Base-by-base conservation (phyloP, 257 asterid species). In the Coffea canephora region DNA sequence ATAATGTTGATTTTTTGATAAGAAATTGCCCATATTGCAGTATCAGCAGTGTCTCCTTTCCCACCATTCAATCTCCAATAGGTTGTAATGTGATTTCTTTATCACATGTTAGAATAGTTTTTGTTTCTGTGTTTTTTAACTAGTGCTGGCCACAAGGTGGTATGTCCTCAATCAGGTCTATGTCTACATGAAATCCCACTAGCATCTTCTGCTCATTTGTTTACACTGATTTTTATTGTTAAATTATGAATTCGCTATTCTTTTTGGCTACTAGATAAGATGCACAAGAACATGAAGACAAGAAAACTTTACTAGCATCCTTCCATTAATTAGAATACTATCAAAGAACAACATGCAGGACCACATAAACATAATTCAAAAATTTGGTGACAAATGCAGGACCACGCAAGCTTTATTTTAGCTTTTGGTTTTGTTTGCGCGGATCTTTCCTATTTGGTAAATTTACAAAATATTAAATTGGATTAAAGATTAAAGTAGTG, bases 51-150 rank as follows among this genome's bases (percentile, higher is more conserved):
- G 66, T 55, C 50, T 78, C 69, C 74, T 67, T 46, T 74, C 43
- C 43, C 72, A 82, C 66, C 81, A 50, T 79, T 80, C 80, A 80
- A 81, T 75, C n/a, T 75, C 69, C 77, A 76, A 77, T 68, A 66
- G 80, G 31, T 5, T 11, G 11, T 1, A 1, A 31, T 66, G 5
- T 31, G 10, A 2, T 41, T 36, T 62, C 77, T 61, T 78, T 34
- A 65, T 68, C 75, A 75, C 71, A 76, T 83, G 81, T 46, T 70
- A 41, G 75, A 71, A 71, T 76, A 79, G 67, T 8, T 66, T 46
- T 25, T 31, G 21, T 45, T 13, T 50, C 0, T 13, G 39, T 2
- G 49, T 36, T 16, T 13, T 21, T 69, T 13, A 48, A 36, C 69
- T 79, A 54, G 66, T 80, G 82, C 54, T 76, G 73, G 72, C 64